Conservation (phyloP, 2,329 filamentous ascomycete species). For the Pseudogymnoascus sp. region DNA sequence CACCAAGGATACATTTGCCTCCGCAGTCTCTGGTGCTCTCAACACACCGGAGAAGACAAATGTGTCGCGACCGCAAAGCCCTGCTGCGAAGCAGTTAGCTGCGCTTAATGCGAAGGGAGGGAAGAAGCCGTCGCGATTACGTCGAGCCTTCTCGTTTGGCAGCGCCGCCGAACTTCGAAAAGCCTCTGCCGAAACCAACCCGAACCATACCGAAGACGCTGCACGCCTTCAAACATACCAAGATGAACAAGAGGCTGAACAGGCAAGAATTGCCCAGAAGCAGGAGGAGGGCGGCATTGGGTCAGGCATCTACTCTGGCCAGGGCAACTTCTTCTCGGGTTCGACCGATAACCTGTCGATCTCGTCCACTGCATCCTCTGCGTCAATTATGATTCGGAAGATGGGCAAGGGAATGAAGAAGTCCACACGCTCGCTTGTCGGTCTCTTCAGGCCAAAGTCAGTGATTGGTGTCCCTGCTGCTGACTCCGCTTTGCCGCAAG, state of each 20-base stretch:
- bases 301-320: conserved; percentile 84
- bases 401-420: conserved; percentile 99
- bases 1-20: conserved; percentile 35
- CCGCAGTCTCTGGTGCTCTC: conserved; percentile 29
- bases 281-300: conserved; percentile 91
- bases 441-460: conserved; percentile 91
- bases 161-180: conserved; percentile 85
- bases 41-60: conserved; percentile 23
- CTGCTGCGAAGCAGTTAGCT: conserved; percentile 75
- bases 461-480: conserved; percentile 69
- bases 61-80: conserved; percentile 30
- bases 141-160: conserved; percentile 92
- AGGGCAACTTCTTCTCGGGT: conserved; percentile 74
- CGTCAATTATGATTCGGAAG: conserved; percentile 91
- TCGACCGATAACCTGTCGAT: conserved; percentile 94
- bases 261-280: conserved; percentile 81
- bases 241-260: conserved; percentile 72
- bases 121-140: conserved; percentile 72
- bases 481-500: conserved; percentile 58
- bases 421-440: conserved; percentile 80
- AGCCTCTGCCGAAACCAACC: conserved; percentile 58
- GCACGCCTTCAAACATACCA: conserved; percentile 55
- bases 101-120: conserved; percentile 79
- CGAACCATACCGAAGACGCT: conserved; percentile 35
- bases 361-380: conserved; percentile 81